Percentiles rank a stretch among this genome's conserved stretches.
phyloP scores from a whole-genome alignment of 306 rosid genomes.

The Luffa acutangula region DNA sequence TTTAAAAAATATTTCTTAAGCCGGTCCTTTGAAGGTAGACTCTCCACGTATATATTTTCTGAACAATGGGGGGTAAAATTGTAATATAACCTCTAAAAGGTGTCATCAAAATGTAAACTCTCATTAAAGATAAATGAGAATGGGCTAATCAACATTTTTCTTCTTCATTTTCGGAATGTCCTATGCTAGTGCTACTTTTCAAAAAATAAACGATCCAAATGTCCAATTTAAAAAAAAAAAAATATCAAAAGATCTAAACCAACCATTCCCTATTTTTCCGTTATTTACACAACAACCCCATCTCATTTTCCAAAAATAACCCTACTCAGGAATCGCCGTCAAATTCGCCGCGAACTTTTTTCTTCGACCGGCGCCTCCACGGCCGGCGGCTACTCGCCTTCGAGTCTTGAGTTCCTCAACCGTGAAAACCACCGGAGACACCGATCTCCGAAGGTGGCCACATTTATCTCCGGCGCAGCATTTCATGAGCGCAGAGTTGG shows the following conservation, averaged over 20 bases:
- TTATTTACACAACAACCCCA: slow-evolving; percentile 25
- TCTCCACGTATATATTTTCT: not conserved
- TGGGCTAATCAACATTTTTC: not conserved
- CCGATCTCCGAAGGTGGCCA: slow-evolving; percentile 13
- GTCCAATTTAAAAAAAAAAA: not conserved
- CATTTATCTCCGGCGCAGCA: slow-evolving; percentile 27
- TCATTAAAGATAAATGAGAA: not conserved
- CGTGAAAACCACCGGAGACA: slow-evolving; percentile 24
- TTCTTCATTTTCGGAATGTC: not conserved
- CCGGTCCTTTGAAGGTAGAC: not conserved
- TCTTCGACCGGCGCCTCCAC: slow-evolving; percentile 11
- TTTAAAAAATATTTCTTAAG: not conserved
- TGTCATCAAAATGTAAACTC: not conserved
- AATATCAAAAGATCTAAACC: not conserved
- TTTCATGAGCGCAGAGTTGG: slow-evolving; percentile 75
- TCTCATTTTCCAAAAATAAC: not conserved
- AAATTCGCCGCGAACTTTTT: slow-evolving; percentile 33
- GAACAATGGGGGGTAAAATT: not conserved
- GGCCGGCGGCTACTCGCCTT: slow-evolving; percentile 5
- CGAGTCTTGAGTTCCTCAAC: slow-evolving; percentile 19
- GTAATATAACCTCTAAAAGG: not conserved
- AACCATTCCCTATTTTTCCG: not conserved
- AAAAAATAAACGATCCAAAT: not conserved
- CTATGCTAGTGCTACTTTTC: not conserved
- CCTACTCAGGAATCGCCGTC: slow-evolving; percentile 67